These are phyloP conservation scores for Monosporascus cannonballus DNA, from an alignment of 2,329 filamentous ascomycete genomes.

Conservation along the genomic window DNA sequence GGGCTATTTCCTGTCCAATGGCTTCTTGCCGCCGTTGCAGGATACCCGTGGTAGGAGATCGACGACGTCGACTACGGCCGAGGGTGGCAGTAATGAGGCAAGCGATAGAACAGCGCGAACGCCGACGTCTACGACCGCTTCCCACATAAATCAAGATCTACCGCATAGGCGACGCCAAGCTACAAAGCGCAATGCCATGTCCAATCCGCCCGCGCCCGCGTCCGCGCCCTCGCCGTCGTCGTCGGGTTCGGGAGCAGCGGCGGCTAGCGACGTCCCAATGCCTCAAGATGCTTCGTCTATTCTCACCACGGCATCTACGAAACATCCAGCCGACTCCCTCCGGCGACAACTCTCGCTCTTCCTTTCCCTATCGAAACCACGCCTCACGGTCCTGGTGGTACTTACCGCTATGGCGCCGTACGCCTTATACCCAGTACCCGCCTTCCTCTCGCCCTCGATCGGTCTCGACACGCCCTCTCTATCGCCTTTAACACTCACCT, in stretches of 20 bases:
- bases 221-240: background rate
- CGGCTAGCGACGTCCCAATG: slow-evolving; percentile 24
- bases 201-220: background rate
- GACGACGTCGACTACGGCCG: slow-evolving; percentile 1
- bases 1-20: slow-evolving; percentile 25
- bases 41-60: slow-evolving; percentile 1
- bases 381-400: slow-evolving; percentile 84
- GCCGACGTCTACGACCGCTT: slow-evolving; percentile 2
- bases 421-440: slow-evolving; percentile 85
- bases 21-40: slow-evolving; percentile 6
- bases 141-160: slow-evolving; percentile 13
- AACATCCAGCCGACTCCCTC: slow-evolving; percentile 43
- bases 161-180: slow-evolving; percentile 22
- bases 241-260: slow-evolving; percentile 1
- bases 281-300: slow-evolving; percentile 49
- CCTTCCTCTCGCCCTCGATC: slow-evolving; percentile 65
- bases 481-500: slow-evolving; percentile 84
- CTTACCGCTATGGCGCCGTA: slow-evolving; percentile 88
- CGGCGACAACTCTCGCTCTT: slow-evolving; percentile 70
- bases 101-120: slow-evolving; percentile 1
- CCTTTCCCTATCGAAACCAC: slow-evolving; percentile 90
- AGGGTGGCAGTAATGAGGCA: background rate
- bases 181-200: slow-evolving; percentile 12
- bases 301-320: slow-evolving; percentile 46
- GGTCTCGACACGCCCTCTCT: slow-evolving; percentile 67